Percentiles rank a stretch among this genome's conserved stretches.
Evolutionary conservation across 2,329 filamentous ascomycete species (phyloP).

Genomic region (Colletotrichum sp.): DNA sequence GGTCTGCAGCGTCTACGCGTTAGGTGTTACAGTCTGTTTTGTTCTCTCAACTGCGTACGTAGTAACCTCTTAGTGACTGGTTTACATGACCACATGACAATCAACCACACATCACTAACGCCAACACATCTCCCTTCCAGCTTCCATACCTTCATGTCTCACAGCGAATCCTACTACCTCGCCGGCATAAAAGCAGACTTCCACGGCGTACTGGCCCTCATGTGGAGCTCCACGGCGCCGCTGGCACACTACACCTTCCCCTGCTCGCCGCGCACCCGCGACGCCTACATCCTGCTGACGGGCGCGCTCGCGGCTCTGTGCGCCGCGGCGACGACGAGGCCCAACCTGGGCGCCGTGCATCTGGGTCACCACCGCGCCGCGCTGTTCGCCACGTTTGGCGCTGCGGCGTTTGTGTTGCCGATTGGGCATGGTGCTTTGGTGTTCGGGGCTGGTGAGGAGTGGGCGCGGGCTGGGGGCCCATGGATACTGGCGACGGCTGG

Average conservation of each 20-base stretch:
- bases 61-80: fast-evolving
- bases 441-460: neutral
- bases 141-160: constrained; percentile 63
- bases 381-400: constrained; percentile 10
- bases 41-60: constrained; percentile 47
- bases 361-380: constrained; percentile 16
- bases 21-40: constrained; percentile 51
- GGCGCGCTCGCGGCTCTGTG: constrained; percentile 39
- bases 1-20: constrained; percentile 47
- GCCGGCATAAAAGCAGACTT: constrained; percentile 66
- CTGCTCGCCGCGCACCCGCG: constrained; percentile 34
- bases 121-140: constrained; percentile 27
- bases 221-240: constrained; percentile 66
- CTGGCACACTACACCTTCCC: constrained; percentile 60
- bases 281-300: constrained; percentile 40
- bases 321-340: constrained; percentile 25
- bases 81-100: fast-evolving
- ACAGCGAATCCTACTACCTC: constrained; percentile 51
- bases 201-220: constrained; percentile 64
- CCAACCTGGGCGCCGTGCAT: constrained; percentile 12
- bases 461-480: neutral
- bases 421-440: constrained; percentile 1
- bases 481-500: constrained; percentile 10
- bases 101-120: neutral
- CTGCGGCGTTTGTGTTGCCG: constrained; percentile 5